Percentiles rank a stretch among this genome's conserved stretches.
Evolutionary conservation across 1,284 basidiomycete genomes (phyloP).

Genomic region (Trichosporon sp.): DNA sequence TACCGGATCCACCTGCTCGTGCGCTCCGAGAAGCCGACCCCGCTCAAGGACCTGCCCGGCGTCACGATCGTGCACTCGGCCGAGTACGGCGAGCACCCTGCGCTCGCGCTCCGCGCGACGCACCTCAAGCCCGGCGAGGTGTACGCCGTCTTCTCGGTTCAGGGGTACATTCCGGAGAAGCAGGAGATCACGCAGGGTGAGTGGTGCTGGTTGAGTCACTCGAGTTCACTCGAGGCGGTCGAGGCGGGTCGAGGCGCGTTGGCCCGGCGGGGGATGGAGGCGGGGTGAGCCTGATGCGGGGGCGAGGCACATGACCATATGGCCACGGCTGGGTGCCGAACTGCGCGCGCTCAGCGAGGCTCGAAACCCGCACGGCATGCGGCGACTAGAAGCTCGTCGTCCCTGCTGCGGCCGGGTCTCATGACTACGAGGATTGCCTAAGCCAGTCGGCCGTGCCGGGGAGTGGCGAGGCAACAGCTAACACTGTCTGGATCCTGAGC

Average conservation of each 20-base stretch:
- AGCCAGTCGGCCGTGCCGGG: not conserved
- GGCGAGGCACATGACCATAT: not conserved
- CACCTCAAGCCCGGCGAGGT: constrained; percentile 23
- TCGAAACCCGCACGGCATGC: not conserved
- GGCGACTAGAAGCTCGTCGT: not conserved
- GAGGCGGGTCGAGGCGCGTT: not conserved
- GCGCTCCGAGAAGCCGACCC: constrained; percentile 12
- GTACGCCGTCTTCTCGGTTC: constrained; percentile 29
- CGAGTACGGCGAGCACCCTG: constrained; percentile 29
- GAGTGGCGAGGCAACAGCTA: not conserved
- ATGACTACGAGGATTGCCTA: not conserved
- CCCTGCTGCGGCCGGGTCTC: not conserved
- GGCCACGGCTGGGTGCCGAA: not conserved
- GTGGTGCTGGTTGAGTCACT: no score
- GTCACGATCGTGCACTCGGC: constrained; percentile 25
- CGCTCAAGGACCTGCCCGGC: constrained; percentile 25
- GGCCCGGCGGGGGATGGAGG: not conserved
- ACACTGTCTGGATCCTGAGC: not conserved
- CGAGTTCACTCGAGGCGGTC: no score
- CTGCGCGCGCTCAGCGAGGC: not conserved
- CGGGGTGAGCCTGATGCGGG: not conserved
- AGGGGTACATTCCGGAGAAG: constrained; percentile 25
- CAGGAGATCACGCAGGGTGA: constrained; percentile 27
- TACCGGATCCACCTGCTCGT: constrained; percentile 29
- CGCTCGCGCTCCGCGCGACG: constrained; percentile 18